These are phyloP conservation scores for Crinitomyces ghanaensis DNA, from an alignment of 805 yeast species.

Conservation along the genomic window DNA sequence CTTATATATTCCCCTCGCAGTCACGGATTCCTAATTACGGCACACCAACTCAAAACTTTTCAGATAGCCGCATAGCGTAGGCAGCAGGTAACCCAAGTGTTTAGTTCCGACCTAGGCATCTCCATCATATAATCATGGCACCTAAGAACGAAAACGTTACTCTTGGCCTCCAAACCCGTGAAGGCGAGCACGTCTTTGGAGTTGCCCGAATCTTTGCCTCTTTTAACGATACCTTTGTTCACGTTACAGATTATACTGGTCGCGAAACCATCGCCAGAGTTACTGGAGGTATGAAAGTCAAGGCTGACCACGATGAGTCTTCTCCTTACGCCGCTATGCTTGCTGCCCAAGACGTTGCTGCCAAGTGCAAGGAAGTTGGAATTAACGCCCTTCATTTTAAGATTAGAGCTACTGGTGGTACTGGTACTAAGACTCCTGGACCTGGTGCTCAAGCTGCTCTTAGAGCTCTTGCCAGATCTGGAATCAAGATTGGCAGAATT, in stretches of 20 bases:
- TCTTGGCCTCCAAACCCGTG: constrained; percentile 83
- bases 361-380: constrained; percentile 98
- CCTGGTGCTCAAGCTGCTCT: constrained; percentile 99
- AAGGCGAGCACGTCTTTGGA: constrained; percentile 98
- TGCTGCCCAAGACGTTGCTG: constrained; percentile 99
- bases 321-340: constrained; percentile 99
- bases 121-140: neutral
- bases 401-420: constrained; percentile 99
- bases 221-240: constrained; percentile 99
- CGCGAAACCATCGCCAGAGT: constrained; percentile 99
- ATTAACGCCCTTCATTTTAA: constrained; percentile 99
- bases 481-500: constrained; percentile 98
- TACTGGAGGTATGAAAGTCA: constrained; percentile 99
- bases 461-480: constrained; percentile 99
- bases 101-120: neutral
- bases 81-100: neutral
- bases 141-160: constrained; percentile 32
- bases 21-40: too few species aligned
- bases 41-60: too few species aligned
- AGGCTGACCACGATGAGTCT: constrained; percentile 99
- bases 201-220: constrained; percentile 99
- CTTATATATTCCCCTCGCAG: too few species aligned
- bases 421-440: constrained; percentile 99
- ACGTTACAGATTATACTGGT: constrained; percentile 98
- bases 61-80: neutral